Percentiles rank a stretch among this genome's conserved stretches.
phyloP scores from a whole-genome alignment of 495 filamentous ascomycete genomes.

The Penicillium dipodomyicola region DNA sequence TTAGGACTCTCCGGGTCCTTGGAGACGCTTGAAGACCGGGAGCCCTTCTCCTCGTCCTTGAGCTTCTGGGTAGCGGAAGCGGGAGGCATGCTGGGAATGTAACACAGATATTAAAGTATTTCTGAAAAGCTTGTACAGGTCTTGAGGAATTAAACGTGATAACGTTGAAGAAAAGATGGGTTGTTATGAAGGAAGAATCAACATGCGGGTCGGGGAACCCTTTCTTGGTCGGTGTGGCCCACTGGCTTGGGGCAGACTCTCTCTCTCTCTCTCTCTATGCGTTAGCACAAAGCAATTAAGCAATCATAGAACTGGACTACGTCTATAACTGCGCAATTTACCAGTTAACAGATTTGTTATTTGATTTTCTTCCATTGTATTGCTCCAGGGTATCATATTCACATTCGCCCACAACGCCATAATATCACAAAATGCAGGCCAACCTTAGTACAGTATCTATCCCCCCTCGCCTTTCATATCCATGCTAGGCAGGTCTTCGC shows the following conservation, averaged over 20 bases:
- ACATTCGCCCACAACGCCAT: background rate
- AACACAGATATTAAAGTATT: constrained; percentile 23
- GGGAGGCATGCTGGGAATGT: constrained; percentile 45
- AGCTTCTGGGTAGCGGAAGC: constrained; percentile 41
- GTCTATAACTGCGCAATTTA: background rate
- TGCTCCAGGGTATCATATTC: constrained; percentile 2
- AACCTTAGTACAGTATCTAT: background rate
- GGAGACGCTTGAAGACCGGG: constrained; percentile 31
- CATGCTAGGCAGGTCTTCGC: background rate
- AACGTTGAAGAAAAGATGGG: constrained; percentile 13
- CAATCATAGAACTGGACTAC: background rate
- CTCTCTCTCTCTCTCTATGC: background rate
- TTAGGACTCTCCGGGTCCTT: constrained; percentile 37
- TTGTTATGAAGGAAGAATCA: constrained; percentile 22
- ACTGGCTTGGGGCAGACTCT: constrained; percentile 7
- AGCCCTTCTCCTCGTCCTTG: constrained; percentile 39
- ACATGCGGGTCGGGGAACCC: constrained; percentile 41
- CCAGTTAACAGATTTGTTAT: background rate
- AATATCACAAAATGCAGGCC: background rate
- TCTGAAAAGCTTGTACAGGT: constrained; percentile 18
- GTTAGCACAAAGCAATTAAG: background rate
- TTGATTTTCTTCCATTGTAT: background rate
- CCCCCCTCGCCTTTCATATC: background rate
- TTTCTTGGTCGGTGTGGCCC: constrained; percentile 29
- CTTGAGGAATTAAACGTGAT: constrained; percentile 14